Percentiles rank a stretch among this genome's conserved stretches.
phyloP scores from a whole-genome alignment of 139 green algal genomes.

The Coccomyxa sp. region DNA sequence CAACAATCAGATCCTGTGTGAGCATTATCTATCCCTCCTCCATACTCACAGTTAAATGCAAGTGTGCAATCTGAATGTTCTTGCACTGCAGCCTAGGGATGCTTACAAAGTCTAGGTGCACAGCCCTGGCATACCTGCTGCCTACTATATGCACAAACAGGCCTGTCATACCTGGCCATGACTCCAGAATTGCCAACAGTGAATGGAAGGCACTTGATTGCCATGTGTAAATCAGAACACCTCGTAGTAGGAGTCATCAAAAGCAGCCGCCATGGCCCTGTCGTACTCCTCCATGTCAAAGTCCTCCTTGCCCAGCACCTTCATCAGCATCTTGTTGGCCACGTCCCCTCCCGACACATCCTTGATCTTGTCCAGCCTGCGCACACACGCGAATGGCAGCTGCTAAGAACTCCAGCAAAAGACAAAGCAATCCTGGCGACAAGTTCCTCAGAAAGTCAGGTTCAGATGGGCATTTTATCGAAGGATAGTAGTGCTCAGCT shows the following conservation, averaged over 20 bases:
- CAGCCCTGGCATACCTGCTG: too few species aligned
- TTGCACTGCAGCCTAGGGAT: too few species aligned
- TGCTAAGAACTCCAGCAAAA: background rate
- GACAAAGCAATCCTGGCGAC: background rate
- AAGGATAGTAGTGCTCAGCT: too few species aligned
- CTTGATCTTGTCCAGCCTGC: slow-evolving; percentile 55
- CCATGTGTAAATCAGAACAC: slow-evolving; percentile 5
- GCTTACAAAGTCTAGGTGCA: too few species aligned
- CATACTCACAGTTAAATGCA: too few species aligned
- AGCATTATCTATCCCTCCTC: too few species aligned
- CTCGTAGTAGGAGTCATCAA: slow-evolving; percentile 89
- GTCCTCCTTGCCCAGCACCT: slow-evolving; percentile 72
- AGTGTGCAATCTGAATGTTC: too few species aligned
- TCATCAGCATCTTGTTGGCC: slow-evolving; percentile 32
- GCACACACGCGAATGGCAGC: background rate
- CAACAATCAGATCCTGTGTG: too few species aligned
- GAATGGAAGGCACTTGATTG: too few species aligned
- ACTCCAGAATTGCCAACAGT: too few species aligned
- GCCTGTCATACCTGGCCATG: background rate
- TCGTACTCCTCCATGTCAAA: slow-evolving; percentile 94
- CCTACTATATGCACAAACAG: background rate
- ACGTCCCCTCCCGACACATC: slow-evolving; percentile 45
- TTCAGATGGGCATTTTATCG: too few species aligned
- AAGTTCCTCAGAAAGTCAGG: background rate
- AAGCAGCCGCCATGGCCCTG: slow-evolving; percentile 77